phyloP scores from a whole-genome alignment of 2,329 filamentous ascomycete genomes.

The Sordariomycetes sp. region DNA sequence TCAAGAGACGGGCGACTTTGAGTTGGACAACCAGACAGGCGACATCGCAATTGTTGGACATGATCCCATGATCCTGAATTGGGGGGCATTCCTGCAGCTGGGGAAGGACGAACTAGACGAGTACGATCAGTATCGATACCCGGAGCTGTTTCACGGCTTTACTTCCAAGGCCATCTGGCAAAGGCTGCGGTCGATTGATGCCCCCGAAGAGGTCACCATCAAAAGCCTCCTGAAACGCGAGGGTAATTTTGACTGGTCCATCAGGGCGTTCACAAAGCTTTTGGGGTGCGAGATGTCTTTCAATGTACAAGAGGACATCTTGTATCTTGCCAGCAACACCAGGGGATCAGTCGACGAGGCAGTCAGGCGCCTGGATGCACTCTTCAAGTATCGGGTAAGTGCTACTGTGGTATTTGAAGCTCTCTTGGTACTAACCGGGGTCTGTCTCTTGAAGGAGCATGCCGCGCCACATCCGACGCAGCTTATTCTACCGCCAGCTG shows the following conservation, averaged over 20 bases:
- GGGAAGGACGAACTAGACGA: background rate
- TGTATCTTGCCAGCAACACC: slow-evolving; percentile 17
- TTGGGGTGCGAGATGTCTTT: slow-evolving; percentile 13
- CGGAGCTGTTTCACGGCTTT: slow-evolving; percentile 9
- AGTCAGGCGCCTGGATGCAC: slow-evolving; percentile 11
- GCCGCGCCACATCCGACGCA: slow-evolving; percentile 9
- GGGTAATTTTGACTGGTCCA: background rate
- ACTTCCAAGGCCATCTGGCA: slow-evolving; percentile 15
- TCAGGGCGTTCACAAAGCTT: background rate
- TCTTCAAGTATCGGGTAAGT: slow-evolving; percentile 10
- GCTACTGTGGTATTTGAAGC: slow-evolving; percentile 6
- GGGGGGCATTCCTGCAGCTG: background rate
- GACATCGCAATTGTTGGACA: background rate
- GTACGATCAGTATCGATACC: slow-evolving; percentile 14
- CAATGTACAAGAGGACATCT: slow-evolving; percentile 14
- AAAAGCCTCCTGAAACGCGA: background rate
- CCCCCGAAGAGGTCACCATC: background rate
- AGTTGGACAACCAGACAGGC: background rate
- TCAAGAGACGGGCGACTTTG: slow-evolving; percentile 7
- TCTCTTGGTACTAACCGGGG: background rate
- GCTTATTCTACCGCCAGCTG: slow-evolving; percentile 12
- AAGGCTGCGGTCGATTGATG: background rate
- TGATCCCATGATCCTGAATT: background rate
- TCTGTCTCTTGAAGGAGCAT: background rate
- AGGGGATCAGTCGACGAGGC: slow-evolving; percentile 7